Percentiles rank a stretch among this genome's conserved stretches.
Evolutionary conservation across 2,329 filamentous ascomycete genomes (phyloP).

Genomic region (Rutstroemia sp.): DNA sequence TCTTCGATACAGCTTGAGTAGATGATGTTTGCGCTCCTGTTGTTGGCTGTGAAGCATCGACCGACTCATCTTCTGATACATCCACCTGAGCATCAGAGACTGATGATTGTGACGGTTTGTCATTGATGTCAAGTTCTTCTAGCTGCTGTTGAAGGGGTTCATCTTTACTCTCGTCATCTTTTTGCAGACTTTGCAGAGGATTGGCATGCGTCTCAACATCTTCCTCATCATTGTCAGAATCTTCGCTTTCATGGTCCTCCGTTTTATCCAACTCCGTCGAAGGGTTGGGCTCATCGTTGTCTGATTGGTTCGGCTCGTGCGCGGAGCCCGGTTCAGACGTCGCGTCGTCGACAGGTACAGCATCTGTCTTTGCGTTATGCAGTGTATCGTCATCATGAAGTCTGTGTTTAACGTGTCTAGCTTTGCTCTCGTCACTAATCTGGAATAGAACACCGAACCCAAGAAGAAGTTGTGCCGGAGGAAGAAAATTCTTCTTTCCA

Average conservation of each 20-base stretch:
- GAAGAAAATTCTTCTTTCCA: constrained; percentile 85
- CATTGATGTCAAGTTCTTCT: constrained; percentile 11
- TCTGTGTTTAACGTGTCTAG: constrained; percentile 70
- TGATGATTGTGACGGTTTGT: constrained; percentile 9
- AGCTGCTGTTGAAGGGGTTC: constrained; percentile 23
- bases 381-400: constrained; percentile 34
- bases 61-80: constrained; percentile 17
- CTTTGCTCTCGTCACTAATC: constrained; percentile 81
- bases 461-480: constrained; percentile 78
- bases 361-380: background rate
- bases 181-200: constrained; percentile 17
- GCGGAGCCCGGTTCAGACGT: constrained; percentile 7
- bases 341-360: background rate
- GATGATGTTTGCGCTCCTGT: constrained; percentile 24
- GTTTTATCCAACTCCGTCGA: constrained; percentile 11
- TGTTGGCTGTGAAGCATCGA: constrained; percentile 10
- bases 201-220: constrained; percentile 21
- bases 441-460: constrained; percentile 84
- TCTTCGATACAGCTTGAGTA: constrained; percentile 33
- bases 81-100: constrained; percentile 16
- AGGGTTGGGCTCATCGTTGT: constrained; percentile 19
- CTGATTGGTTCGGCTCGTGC: constrained; percentile 16
- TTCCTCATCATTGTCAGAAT: constrained; percentile 25
- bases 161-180: constrained; percentile 16
- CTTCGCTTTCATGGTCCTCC: constrained; percentile 17